Base-by-base conservation (phyloP, 108 stramenopile genomes). In the Skeletonema menzelii region DNA sequence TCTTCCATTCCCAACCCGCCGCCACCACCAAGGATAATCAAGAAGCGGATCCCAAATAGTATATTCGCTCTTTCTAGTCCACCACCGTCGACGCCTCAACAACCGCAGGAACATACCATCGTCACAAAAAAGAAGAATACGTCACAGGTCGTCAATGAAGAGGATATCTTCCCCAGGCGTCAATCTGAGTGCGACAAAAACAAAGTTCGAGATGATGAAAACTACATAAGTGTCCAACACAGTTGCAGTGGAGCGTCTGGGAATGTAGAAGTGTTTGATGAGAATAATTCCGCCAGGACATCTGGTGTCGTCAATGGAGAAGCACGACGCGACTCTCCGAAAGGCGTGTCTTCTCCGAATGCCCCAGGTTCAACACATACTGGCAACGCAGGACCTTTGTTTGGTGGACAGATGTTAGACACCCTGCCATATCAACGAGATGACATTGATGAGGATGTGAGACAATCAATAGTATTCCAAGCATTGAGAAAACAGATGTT, bases 401-500 rank as follows among this genome's bases (percentile, higher is more conserved):
- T 65, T 3, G 65, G 66, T 8, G 60, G 61, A 15, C 61, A 65
- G 22, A 68, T 66, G 77, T 35, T 30, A 27, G 67, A 70, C 27
- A 38, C 53, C 49, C 27, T 59, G 19, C 24, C 65, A 37, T 20
- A 30, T n/a, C 24, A 27, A 46, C 4, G n/a, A 17, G 22, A 46
- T 55, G 63, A 72, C 65, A 35, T 63, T 56, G 55, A 72, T 49
- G 55, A 72, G 12, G 55, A 61, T 42, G 60, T 56, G 19, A 55
- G 38, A 38, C 62, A 61, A 34, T 55, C 63, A 17, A 63, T 56
- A 35, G 27, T 72, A 14, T 64, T 38, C 35, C 40, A 56, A 34
- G 38, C 62, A 0, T 35, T 72, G 35, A 49, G 61, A 53, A 64
- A 57, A 22, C 73, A 84, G n/a, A 86, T 90, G 89, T 74, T 77